Percentiles rank a stretch among this genome's conserved stretches.
Evolutionary conservation across 768 basidiomycete species (phyloP).

Genomic region (Tulasnella sp.): DNA sequence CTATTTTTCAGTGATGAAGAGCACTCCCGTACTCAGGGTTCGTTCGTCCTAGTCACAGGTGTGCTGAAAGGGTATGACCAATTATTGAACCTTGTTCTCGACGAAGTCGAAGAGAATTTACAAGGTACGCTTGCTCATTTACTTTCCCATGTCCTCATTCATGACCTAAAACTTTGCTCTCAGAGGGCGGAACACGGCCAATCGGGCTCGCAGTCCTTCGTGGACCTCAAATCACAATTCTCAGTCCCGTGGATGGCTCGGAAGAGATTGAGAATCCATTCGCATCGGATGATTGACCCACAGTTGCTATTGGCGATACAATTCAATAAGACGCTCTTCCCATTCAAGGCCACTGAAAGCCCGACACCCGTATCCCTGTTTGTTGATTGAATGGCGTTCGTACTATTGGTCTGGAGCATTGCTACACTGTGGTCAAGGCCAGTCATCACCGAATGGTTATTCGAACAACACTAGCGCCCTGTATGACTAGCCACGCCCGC

Average conservation of each 20-base stretch:
- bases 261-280: conserved; percentile 93
- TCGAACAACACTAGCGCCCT: too few relatives aligned
- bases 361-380: too few relatives aligned
- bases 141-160: background rate
- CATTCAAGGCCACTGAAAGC: too few relatives aligned
- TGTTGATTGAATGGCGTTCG: too few relatives aligned
- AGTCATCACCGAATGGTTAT: too few relatives aligned
- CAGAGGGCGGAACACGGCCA: conserved; percentile 19
- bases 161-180: conserved; percentile 28
- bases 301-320: too few relatives aligned
- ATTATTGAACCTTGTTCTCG: conserved; percentile 89
- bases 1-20: background rate
- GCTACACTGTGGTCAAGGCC: too few relatives aligned
- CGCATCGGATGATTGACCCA: conserved; percentile 48
- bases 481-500: too few relatives aligned
- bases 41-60: conserved; percentile 54
- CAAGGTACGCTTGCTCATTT: conserved; percentile 37
- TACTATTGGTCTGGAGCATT: too few relatives aligned
- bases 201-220: conserved; percentile 82
- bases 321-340: too few relatives aligned
- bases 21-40: background rate
- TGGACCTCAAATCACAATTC: conserved; percentile 85
- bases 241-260: conserved; percentile 90
- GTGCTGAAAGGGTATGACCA: conserved; percentile 94
- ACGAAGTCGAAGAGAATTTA: conserved; percentile 81